Percentiles rank a stretch among this genome's conserved stretches.
These are phyloP conservation scores for Chalara sp. DNA, from an alignment of 2,329 filamentous ascomycete species.

Conservation along the genomic window DNA sequence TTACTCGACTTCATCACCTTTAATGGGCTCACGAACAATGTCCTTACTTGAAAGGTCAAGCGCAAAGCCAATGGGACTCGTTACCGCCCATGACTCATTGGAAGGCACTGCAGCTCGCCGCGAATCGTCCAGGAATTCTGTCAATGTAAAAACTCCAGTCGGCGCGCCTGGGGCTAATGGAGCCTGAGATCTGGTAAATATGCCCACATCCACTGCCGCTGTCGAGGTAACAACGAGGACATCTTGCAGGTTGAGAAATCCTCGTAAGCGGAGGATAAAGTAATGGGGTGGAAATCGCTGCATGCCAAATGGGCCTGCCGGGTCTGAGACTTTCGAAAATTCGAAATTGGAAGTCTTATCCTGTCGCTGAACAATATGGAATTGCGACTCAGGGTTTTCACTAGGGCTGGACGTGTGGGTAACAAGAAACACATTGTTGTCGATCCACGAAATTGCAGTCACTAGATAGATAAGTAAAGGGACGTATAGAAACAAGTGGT, in stretches of 20 bases:
- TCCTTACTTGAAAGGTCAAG: slow-evolving; percentile 81
- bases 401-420: slow-evolving; percentile 65
- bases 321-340: slow-evolving; percentile 68
- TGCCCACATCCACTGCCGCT: slow-evolving; percentile 68
- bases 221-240: slow-evolving; percentile 78
- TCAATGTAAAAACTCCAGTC: slow-evolving; percentile 65
- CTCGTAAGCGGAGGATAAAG: slow-evolving; percentile 67
- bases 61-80: slow-evolving; percentile 69
- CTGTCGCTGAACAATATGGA: slow-evolving; percentile 70
- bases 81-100: slow-evolving; percentile 55
- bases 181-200: slow-evolving; percentile 67
- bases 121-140: slow-evolving; percentile 66
- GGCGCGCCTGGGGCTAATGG: slow-evolving; percentile 56
- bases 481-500: neutral
- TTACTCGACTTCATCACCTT: slow-evolving; percentile 53
- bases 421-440: slow-evolving; percentile 77
- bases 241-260: slow-evolving; percentile 79
- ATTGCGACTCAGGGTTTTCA: slow-evolving; percentile 55
- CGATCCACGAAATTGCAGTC: slow-evolving; percentile 79
- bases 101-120: slow-evolving; percentile 63
- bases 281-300: slow-evolving; percentile 66
- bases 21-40: slow-evolving; percentile 71
- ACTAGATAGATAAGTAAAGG: slow-evolving; percentile 41
- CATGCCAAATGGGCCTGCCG: slow-evolving; percentile 65
- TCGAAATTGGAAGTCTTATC: slow-evolving; percentile 49